Evolutionary conservation across 495 filamentous ascomycete species (phyloP), one percentile per base, ranked within the genome.

Genomic region (Penicillium turbatum): DNA sequence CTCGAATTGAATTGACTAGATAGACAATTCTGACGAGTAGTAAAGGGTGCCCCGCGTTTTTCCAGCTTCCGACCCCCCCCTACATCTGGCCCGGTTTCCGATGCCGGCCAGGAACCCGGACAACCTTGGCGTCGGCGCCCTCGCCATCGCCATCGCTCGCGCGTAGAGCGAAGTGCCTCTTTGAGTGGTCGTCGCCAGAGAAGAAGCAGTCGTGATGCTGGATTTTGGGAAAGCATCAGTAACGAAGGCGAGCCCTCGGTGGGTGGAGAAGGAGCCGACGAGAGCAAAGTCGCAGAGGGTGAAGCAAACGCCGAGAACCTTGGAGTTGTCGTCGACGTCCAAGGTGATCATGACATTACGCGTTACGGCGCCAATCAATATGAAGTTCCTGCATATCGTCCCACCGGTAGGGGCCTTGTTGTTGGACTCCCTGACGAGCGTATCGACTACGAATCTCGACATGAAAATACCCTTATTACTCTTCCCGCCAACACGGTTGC

Each of bases 351-450:
- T 13, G 70, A 78, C 41, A 88, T 82, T 53, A 47, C 86, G 5
- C 67, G 70, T 1, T 89, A 85, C 59, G 85, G 84, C 2, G 79
- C 76, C 24, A 67, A 88, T 65, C 73, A 77, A 11, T 87, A 87
- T 57, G 77, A 64, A 39, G 65, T 86, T 17, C 84, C 86, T 1
- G 44, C 56, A 24, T 90, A 87, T 59, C 72, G 68, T 50, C 84
- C 84, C 0, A 55, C 62, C 50, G 87, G 87, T 32, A 65, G 66
- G 40, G 86, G 87, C 0, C 65, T 71, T 37, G 71, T 90, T 0
- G 38, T 90, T 34, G 87, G 87, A 0, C 58, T 80, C 24, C 58
- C 73, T 0, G 61, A 63, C 53, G 63, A 72, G 29, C 73, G 68
- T 35, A 86, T 88, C 57, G 80, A 86, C 62, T 69, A 78, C 31